Base-by-base conservation (phyloP, 2,329 filamentous ascomycete genomes). In the Zymoseptoria ardabiliae region DNA sequence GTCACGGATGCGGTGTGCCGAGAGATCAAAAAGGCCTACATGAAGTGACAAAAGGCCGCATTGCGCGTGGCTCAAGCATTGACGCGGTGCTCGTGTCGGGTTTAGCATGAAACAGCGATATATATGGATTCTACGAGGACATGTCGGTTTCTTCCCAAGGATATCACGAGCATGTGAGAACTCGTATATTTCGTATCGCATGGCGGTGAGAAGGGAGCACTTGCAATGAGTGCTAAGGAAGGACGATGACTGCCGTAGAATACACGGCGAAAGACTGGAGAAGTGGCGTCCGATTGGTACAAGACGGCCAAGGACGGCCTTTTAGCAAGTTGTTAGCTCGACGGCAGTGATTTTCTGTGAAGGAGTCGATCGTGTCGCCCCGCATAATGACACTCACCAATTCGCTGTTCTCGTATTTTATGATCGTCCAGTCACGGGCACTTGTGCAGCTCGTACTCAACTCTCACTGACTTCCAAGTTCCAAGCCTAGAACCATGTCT, bases 1-100 rank as follows among this genome's bases (percentile, higher is more conserved):
- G 76, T 78, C 1, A 78, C 76, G 1, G 70, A 75, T 54, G 76
- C 76, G 1, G 75, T 79, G 0, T 75, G 74, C 58, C 64, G 66
- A 5, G 75, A 77, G 61, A 69, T 78, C 1, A 68, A 71, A 61
- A 63, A 58, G 48, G 17, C 19, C 4, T 56, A 59, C 30, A 11
- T 23, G 8, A 60, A 53, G 48, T 53, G 25, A 28, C 8, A 19
- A 8, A 54, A 21, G 22, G 35, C 35, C 35, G 55, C 53, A 17
- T 11, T 10, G 13, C 9, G n/a, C 22, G 8, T 5, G 4, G 7
- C 4, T 9, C 17, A 17, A 51, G 50, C 9, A 10, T 21, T 10
- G 20, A 51, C 22, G 50, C 19, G 8, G 50, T 22, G 13, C 10
- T 22, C 20, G 17, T 51, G 7, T 19, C 13, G 5, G 6, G 4